Evolutionary conservation across 352 stramenopile species (phyloP).

Genomic region (Elongisporangium undulatum): DNA sequence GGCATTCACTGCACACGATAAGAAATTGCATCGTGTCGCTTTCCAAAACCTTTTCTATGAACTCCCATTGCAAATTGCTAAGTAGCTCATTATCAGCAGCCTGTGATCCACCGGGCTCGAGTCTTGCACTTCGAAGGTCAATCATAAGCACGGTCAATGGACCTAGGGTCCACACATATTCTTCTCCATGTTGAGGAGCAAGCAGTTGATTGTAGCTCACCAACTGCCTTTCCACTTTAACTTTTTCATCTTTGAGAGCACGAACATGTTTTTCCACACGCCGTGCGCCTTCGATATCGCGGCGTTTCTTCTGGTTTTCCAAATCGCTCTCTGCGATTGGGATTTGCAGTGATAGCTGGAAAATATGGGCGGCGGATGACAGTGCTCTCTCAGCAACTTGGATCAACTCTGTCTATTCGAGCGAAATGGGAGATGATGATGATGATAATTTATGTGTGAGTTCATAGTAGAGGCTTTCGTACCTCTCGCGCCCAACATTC

Average conservation of each 20-base stretch:
- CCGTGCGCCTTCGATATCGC: slow-evolving; percentile 55
- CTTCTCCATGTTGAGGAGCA: slow-evolving; percentile 51
- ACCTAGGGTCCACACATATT: slow-evolving; percentile 44
- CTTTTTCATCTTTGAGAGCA: slow-evolving; percentile 44
- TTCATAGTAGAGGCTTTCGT: neutral
- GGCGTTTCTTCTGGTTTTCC: slow-evolving; percentile 56
- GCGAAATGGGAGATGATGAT: neutral
- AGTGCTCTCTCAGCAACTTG: slow-evolving; percentile 46
- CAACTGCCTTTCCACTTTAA: slow-evolving; percentile 41
- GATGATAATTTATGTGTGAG: neutral
- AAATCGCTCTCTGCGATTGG: slow-evolving; percentile 27
- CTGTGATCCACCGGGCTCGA: slow-evolving; percentile 58
- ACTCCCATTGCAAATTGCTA: slow-evolving; percentile 56
- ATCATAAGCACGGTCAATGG: slow-evolving; percentile 48
- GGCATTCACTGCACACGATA: slow-evolving; percentile 47
- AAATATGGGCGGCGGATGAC: slow-evolving; percentile 37
- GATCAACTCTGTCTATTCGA: slow-evolving; percentile 18
- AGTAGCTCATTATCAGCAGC: slow-evolving; percentile 47
- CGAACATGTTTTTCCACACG: slow-evolving; percentile 56
- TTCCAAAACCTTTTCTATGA: slow-evolving; percentile 42
- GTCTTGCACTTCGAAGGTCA: slow-evolving; percentile 49
- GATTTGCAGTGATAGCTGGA: slow-evolving; percentile 36
- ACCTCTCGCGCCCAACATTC: slow-evolving; percentile 32
- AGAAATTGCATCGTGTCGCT: slow-evolving; percentile 22
- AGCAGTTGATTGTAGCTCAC: slow-evolving; percentile 61